Evolutionary conservation across 2,329 filamentous ascomycete genomes (phyloP).

Genomic region (Teratosphaeria viscida): DNA sequence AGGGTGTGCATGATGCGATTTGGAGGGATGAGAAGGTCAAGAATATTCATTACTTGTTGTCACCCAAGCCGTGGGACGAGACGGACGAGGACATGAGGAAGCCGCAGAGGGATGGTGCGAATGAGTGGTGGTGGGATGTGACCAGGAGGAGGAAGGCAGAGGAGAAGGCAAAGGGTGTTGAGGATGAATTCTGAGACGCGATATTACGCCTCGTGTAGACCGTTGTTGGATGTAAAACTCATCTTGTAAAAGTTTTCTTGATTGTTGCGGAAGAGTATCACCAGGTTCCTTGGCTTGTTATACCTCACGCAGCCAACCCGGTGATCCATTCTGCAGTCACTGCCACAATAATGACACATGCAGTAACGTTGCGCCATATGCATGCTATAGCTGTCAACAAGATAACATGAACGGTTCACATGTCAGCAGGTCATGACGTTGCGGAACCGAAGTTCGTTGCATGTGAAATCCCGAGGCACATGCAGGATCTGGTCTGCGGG

Average conservation of each 20-base stretch:
- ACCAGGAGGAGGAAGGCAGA: constrained; percentile 38
- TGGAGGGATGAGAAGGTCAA: constrained; percentile 52
- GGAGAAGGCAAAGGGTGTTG: constrained; percentile 39
- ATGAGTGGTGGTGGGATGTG: constrained; percentile 49
- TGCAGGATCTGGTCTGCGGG: neutral
- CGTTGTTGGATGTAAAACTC: neutral
- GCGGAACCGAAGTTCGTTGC: neutral
- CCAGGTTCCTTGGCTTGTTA: too few species aligned
- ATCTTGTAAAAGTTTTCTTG: too few species aligned
- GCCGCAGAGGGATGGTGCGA: constrained; percentile 33
- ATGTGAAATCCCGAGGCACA: neutral
- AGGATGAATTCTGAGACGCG: constrained; percentile 39
- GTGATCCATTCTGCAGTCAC: too few species aligned
- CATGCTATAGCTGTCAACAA: too few species aligned
- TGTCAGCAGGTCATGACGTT: neutral
- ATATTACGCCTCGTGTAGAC: too few species aligned
- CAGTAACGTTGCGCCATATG: too few species aligned
- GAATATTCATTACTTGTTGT: constrained; percentile 53
- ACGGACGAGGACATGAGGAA: constrained; percentile 26
- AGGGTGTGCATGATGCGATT: constrained; percentile 47
- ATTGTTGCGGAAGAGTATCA: too few species aligned
- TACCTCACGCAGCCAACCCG: too few species aligned
- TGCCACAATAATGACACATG: too few species aligned
- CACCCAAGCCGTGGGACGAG: constrained; percentile 55
- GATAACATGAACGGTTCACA: too few species aligned